phyloP scores from a whole-genome alignment of 1,284 basidiomycete species.

The Puccinia triticina region DNA sequence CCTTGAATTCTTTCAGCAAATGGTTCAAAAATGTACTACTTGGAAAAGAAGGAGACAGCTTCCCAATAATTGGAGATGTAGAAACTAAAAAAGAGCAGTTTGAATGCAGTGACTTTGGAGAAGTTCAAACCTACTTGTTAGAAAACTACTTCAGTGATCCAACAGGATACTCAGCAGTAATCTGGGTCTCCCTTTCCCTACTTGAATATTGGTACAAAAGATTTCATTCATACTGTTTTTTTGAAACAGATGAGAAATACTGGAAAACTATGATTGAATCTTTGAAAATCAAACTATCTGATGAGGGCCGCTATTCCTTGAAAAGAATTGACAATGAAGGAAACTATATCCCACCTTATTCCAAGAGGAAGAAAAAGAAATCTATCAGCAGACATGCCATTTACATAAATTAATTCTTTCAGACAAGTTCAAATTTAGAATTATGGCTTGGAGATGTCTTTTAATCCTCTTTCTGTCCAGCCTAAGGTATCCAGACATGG shows the following conservation, averaged over 20 bases:
- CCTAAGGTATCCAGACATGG: too few relatives aligned
- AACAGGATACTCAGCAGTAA: background rate
- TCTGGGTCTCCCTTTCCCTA: background rate
- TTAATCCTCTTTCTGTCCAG: too few relatives aligned
- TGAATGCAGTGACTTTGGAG: too few relatives aligned
- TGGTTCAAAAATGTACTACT: background rate
- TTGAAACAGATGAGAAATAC: background rate
- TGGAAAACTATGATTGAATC: background rate
- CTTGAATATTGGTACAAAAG: background rate
- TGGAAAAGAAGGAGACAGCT: background rate
- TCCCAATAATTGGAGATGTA: background rate
- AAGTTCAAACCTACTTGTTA: background rate
- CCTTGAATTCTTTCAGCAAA: background rate
- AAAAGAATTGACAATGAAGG: background rate
- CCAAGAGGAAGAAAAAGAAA: too few relatives aligned
- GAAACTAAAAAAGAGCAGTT: background rate
- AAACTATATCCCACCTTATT: background rate
- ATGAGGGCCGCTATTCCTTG: background rate
- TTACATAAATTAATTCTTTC: too few relatives aligned
- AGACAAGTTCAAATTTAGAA: too few relatives aligned
- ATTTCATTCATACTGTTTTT: background rate
- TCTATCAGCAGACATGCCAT: too few relatives aligned
- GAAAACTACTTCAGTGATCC: background rate
- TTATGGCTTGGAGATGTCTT: too few relatives aligned
- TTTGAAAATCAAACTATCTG: background rate